These are phyloP conservation scores for Pleurozium schreberi DNA, from an alignment of 225 moss, liverwort and hornwort species.

Conservation along the genomic window DNA sequence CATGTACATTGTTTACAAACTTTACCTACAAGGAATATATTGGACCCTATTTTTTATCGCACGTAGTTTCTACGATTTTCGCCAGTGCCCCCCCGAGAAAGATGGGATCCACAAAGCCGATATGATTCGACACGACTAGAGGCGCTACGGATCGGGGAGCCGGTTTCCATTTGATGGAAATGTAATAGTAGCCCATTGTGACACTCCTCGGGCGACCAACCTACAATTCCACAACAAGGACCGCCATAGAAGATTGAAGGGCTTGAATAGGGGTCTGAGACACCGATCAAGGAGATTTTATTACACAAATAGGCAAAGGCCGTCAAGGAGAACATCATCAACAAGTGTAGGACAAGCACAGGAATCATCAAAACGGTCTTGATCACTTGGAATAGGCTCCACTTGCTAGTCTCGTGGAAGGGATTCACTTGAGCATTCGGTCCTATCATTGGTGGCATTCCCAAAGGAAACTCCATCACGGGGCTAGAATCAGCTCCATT, in stretches of 20 bases:
- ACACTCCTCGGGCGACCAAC: constrained; percentile 19
- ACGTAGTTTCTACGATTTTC: too few relatives aligned
- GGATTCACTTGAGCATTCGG: constrained; percentile 36
- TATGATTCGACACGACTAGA: constrained; percentile 47
- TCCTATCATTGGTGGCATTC: constrained; percentile 31
- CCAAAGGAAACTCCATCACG: constrained; percentile 26
- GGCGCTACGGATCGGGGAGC: constrained; percentile 38
- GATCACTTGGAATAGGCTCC: constrained; percentile 32
- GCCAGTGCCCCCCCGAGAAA: too few relatives aligned
- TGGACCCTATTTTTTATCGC: too few relatives aligned
- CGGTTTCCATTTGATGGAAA: constrained; percentile 30
- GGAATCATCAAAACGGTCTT: constrained; percentile 35
- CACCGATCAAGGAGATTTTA: constrained; percentile 35
- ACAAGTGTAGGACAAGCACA: constrained; percentile 25
- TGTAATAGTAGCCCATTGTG: constrained; percentile 41
- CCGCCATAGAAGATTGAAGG: constrained; percentile 37
- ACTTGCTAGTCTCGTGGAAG: constrained; percentile 38
- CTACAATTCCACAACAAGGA: constrained; percentile 38
- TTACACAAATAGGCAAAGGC: constrained; percentile 20
- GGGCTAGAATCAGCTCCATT: not conserved
- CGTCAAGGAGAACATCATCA: constrained; percentile 28
- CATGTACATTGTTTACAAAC: too few relatives aligned
- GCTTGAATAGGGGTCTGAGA: constrained; percentile 48
- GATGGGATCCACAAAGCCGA: constrained; percentile 56
- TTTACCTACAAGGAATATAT: too few relatives aligned